Percentiles rank a stretch among this genome's conserved stretches.
Evolutionary conservation across 257 asterid genomes (phyloP).

Genomic region (Forsythia suspensa): DNA sequence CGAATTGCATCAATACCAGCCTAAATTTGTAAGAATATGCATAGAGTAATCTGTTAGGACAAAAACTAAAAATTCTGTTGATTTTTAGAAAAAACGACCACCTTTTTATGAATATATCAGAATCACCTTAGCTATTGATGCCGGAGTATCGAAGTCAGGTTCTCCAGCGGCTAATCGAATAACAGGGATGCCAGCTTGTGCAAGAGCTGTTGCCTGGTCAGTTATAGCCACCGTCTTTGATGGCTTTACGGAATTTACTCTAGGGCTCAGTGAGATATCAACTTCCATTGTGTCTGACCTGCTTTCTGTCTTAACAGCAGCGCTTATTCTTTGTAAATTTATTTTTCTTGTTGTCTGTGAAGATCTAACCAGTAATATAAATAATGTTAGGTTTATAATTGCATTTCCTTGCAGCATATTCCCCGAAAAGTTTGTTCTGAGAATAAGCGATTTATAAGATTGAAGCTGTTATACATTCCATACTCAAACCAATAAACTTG

Average conservation of each 20-base stretch:
- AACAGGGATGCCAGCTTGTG: slow-evolving; percentile 91
- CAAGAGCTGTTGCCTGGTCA: slow-evolving; percentile 93
- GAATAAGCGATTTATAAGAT: neutral
- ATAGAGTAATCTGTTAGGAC: neutral
- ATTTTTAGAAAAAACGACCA: neutral
- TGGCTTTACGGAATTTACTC: slow-evolving; percentile 91
- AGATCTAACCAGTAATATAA: slow-evolving; percentile 37
- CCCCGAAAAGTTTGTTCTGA: neutral
- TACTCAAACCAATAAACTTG: neutral
- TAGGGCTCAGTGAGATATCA: slow-evolving; percentile 74
- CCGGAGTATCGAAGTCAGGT: slow-evolving; percentile 96
- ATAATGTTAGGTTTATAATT: slow-evolving; percentile 6
- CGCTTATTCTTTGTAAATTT: slow-evolving; percentile 31
- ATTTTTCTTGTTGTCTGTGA: slow-evolving; percentile 27
- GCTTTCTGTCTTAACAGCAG: slow-evolving; percentile 41
- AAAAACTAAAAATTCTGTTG: neutral
- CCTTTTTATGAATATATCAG: neutral
- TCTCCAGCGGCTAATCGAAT: slow-evolving; percentile 97
- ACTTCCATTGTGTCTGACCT: slow-evolving; percentile 50
- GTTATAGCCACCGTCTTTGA: slow-evolving; percentile 91
- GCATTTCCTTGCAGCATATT: neutral
- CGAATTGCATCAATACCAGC: slow-evolving; percentile 91
- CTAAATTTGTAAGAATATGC: slow-evolving; percentile 30
- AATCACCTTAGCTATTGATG: slow-evolving; percentile 73
- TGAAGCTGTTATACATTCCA: neutral